These are phyloP conservation scores for Theobroma grandiflorum DNA, from an alignment of 441 rosid genomes.

Conservation along the genomic window DNA sequence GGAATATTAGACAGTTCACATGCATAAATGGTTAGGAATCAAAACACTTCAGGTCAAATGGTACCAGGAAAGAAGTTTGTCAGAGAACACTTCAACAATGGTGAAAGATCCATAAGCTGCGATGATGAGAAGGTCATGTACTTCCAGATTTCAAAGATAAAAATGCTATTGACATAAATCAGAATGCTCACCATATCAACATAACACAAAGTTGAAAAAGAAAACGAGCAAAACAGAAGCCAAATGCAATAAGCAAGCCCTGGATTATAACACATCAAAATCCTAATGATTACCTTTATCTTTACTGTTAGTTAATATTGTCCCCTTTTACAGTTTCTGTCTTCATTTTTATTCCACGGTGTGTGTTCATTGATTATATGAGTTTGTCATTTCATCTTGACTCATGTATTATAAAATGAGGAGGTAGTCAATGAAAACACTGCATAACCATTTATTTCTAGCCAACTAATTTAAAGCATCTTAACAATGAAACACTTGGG, in stretches of 20 bases:
- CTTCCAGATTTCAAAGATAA: background rate
- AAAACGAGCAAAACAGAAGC: background rate
- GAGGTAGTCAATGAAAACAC: background rate
- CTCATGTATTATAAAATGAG: background rate
- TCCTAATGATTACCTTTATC: background rate
- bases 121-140: conserved; percentile 16
- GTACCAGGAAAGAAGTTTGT: conserved; percentile 58
- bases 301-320: background rate
- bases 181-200: conserved; percentile 1
- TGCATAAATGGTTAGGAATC: conserved; percentile 1
- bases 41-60: conserved; percentile 19
- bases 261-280: background rate
- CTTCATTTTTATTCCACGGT: background rate
- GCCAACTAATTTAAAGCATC: background rate
- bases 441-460: background rate
- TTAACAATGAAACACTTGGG: background rate
- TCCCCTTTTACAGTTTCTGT: background rate
- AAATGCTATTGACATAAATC: background rate
- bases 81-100: conserved; percentile 59
- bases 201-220: background rate
- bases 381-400: background rate
- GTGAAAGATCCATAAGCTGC: conserved; percentile 71
- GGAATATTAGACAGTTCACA: background rate
- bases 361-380: background rate
- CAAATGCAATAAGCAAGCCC: conserved; percentile 2